Conservation (phyloP, 2,329 filamentous ascomycete genomes). For the Sporothrix phasma region DNA sequence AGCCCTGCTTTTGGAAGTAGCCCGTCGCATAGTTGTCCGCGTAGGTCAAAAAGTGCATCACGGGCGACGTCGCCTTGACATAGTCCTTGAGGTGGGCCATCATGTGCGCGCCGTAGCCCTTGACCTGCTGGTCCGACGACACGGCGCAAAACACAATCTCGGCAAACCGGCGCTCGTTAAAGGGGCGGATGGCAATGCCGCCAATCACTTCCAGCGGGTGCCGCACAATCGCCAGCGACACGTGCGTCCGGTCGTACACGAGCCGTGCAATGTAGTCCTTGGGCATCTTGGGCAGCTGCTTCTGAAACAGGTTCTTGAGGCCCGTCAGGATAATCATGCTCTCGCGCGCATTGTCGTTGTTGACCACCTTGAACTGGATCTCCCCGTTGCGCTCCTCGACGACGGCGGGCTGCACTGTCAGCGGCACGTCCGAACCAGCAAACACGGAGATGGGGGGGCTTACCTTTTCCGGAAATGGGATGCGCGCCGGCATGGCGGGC, state of each 20-base stretch:
- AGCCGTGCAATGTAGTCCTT: slow-evolving; percentile 97
- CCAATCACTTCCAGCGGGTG: slow-evolving; percentile 92
- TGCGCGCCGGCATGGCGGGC: slow-evolving; percentile 48
- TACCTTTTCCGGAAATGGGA: slow-evolving; percentile 85
- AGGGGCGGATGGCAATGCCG: slow-evolving; percentile 92
- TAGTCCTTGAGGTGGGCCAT: slow-evolving; percentile 99
- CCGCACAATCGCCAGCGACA: slow-evolving; percentile 96
- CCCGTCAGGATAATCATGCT: slow-evolving; percentile 92
- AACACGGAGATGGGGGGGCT: not conserved
- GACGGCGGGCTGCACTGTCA: slow-evolving; percentile 54
- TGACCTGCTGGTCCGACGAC: slow-evolving; percentile 94
- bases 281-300: slow-evolving; percentile 97
- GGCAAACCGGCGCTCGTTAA: slow-evolving; percentile 83
- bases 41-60: slow-evolving; percentile 98
- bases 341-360: slow-evolving; percentile 84
- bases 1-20: slow-evolving; percentile 98
- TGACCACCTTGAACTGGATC: slow-evolving; percentile 95
- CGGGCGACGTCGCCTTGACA: slow-evolving; percentile 88
- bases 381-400: slow-evolving; percentile 88
- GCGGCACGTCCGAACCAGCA: not conserved
- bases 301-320: slow-evolving; percentile 96
- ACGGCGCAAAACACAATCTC: slow-evolving; percentile 99
- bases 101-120: slow-evolving; percentile 92
- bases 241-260: slow-evolving; percentile 91
- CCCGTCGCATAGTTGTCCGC: slow-evolving; percentile 98